Evolutionary conservation across 75 land plant species (phyloP), one percentile per base, ranked within the genome.

Genomic region (Pinus taeda): DNA sequence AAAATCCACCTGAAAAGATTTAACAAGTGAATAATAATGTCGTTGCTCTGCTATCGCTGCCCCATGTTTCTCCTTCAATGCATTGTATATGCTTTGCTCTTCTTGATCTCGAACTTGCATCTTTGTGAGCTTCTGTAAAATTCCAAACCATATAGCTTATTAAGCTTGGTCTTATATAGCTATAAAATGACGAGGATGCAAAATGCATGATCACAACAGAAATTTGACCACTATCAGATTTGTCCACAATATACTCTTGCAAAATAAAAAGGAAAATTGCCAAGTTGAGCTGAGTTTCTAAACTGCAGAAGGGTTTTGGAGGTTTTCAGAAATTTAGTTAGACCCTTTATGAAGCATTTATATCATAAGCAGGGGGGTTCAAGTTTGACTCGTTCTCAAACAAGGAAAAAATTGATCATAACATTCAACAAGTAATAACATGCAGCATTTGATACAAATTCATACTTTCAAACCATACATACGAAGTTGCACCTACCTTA

Each of bases 71-170:
- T 81, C 85, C 77, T 79, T 85, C 4, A 85, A 72, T 24, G 66
- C 72, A 59, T 81, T 81, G 79, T 76, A 79, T 22, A 9, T 65
- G 64, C 79, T 83, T 75, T 81, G 79, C 72, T 83, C 83, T 30
- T 69, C 76, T 71, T 78, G 71, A 45, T 83, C 58, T 4, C 45
- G 60, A 69, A 74, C 76, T 62, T 89, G 78, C 55, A 89, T 82
- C 84, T 92, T 89, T 53, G 77, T 81, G 22, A 87, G 81, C 60
- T 84, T 92, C 94, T 92, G 79, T 53, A 71, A 30, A 77, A 81
- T 13, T 26, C 71, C 71, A 67, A 39, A 1, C 12, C 71, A 67
- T 42, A n/a, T 3, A 30, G 21, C 8, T 39, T 17, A 18, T 39
- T 67, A 36, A 67, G n/a, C 45, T 37, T 4, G 17, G 69, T 0